Percentiles rank a stretch among this genome's conserved stretches.
Conservation (phyloP, 495 filamentous ascomycete genomes). For the Neurospora sp. region DNA sequence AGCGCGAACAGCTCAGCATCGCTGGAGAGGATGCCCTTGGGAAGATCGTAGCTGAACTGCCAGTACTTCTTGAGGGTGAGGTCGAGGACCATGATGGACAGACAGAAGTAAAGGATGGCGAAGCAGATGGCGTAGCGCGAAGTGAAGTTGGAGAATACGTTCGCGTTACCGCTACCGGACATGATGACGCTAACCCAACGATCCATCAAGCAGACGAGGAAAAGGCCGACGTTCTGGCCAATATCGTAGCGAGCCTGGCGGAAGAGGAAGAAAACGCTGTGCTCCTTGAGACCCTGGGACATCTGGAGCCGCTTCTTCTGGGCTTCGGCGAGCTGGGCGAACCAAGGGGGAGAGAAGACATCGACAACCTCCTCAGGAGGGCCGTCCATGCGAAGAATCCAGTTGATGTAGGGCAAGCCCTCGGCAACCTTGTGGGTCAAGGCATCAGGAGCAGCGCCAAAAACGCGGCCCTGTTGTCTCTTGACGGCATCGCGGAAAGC, state of each 20-base stretch:
- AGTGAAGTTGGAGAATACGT: slow-evolving; percentile 11
- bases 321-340: slow-evolving; percentile 14
- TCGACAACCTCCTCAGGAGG: background rate
- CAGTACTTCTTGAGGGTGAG: slow-evolving; percentile 13
- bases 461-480: background rate
- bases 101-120: slow-evolving; percentile 21
- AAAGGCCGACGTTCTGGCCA: slow-evolving; percentile 19
- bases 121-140: slow-evolving; percentile 21
- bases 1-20: slow-evolving; percentile 3
- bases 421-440: slow-evolving; percentile 7
- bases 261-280: slow-evolving; percentile 22
- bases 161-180: slow-evolving; percentile 3
- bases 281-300: slow-evolving; percentile 21
- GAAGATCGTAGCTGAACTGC: slow-evolving; percentile 10
- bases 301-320: slow-evolving; percentile 17
- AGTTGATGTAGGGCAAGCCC: slow-evolving; percentile 17
- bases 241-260: slow-evolving; percentile 16
- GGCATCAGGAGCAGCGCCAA: background rate
- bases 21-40: slow-evolving; percentile 9
- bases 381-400: slow-evolving; percentile 12
- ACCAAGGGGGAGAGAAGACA: slow-evolving; percentile 16
- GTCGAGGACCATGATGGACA: slow-evolving; percentile 16
- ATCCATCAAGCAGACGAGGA: slow-evolving; percentile 21
- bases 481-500: slow-evolving; percentile 9
- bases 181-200: slow-evolving; percentile 21